Evolutionary conservation across 208 protist genomes (phyloP).

Genomic region (Endotrypanum monterogeii): DNA sequence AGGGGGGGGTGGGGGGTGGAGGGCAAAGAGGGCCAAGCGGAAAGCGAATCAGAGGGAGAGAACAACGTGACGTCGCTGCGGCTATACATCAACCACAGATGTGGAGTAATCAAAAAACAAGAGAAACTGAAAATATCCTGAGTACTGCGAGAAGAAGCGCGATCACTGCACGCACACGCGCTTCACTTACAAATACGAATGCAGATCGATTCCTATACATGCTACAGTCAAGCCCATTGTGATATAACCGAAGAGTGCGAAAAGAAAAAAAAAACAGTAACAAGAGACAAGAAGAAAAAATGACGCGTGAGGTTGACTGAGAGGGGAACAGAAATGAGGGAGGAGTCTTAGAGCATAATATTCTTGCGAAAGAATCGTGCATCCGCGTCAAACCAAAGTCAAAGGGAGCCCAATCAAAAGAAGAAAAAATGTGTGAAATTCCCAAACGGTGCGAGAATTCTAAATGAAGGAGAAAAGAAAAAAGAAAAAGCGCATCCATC

Average conservation of each 20-base stretch:
- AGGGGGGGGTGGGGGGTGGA: no score
- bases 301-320: no score
- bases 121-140: neutral
- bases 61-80: neutral
- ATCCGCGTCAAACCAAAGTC: neutral
- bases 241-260: neutral
- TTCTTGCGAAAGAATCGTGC: neutral
- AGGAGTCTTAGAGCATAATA: neutral
- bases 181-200: neutral
- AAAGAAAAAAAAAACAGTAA: no score
- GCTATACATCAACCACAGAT: neutral
- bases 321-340: no score
- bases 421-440: neutral
- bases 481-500: no score
- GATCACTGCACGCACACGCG: neutral
- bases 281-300: neutral
- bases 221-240: neutral
- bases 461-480: neutral
- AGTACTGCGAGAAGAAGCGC: neutral
- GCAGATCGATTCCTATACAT: conserved; percentile 1
- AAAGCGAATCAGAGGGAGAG: neutral
- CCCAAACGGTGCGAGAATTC: no score
- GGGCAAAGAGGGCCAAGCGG: neutral
- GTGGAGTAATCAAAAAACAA: neutral
- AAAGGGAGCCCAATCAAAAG: neutral